Evolutionary conservation across 257 asterid species (phyloP).

Genomic region (Sherardia arvensis): DNA sequence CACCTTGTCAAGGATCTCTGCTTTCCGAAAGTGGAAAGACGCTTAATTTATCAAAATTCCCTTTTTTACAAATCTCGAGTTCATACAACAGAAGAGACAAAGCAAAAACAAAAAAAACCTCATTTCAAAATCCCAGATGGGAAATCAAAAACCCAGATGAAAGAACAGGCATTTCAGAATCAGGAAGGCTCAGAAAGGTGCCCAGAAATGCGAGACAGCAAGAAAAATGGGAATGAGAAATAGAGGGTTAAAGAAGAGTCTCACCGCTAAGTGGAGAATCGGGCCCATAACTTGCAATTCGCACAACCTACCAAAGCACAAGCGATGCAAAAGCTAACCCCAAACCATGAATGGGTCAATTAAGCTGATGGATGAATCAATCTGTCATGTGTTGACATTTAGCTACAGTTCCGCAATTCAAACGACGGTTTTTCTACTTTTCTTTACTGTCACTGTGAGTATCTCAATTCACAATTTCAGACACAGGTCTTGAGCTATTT

Average conservation of each 20-base stretch:
- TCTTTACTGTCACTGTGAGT: background rate
- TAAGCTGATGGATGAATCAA: slow-evolving; percentile 6
- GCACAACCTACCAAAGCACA: slow-evolving; percentile 36
- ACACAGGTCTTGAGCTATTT: background rate
- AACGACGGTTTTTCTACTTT: background rate
- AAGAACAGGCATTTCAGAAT: slow-evolving; percentile 9
- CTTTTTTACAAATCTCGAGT: background rate
- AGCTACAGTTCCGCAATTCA: background rate
- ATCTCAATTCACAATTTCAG: too few relatives aligned
- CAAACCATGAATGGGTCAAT: slow-evolving; percentile 17
- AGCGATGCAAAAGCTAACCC: slow-evolving; percentile 20
- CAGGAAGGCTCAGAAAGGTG: slow-evolving; percentile 20
- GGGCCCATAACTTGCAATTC: slow-evolving; percentile 46
- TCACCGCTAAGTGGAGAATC: slow-evolving; percentile 39
- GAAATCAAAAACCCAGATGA: slow-evolving; percentile 19
- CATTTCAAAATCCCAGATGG: slow-evolving; percentile 15
- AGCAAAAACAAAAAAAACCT: slow-evolving; percentile 2
- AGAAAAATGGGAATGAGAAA: slow-evolving; percentile 27
- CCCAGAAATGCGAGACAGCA: slow-evolving; percentile 48
- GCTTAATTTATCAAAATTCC: background rate
- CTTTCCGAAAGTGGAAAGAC: background rate
- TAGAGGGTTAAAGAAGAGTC: slow-evolving; percentile 18
- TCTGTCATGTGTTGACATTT: background rate
- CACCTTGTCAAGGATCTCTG: slow-evolving; percentile 10
- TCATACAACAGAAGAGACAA: slow-evolving; percentile 4